Evolutionary conservation across 1,284 basidiomycete genomes (phyloP).

Genomic region (Neonothopanus nambi): DNA sequence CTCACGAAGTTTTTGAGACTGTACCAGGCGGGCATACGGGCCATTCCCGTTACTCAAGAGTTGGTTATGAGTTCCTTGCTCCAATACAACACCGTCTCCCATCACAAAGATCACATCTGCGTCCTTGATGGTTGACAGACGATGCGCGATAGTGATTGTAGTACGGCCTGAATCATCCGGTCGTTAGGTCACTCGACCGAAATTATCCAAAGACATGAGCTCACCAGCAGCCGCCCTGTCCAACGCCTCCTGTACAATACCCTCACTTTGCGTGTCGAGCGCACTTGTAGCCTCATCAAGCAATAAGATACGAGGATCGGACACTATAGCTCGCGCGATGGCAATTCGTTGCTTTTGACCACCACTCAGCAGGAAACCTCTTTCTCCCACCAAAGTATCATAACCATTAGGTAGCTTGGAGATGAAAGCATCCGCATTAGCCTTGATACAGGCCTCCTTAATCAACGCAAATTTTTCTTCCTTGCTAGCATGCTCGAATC

Average conservation of each 20-base stretch:
- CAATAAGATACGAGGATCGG: slow-evolving; percentile 81
- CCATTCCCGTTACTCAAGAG: slow-evolving; percentile 68
- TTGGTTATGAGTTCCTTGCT: slow-evolving; percentile 82
- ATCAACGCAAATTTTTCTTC: slow-evolving; percentile 81
- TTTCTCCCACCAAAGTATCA: slow-evolving; percentile 91
- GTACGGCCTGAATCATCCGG: slow-evolving; percentile 65
- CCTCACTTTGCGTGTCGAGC: slow-evolving; percentile 89
- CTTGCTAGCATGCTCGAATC: slow-evolving; percentile 65
- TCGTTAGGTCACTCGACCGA: slow-evolving; percentile 38
- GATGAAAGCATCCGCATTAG: slow-evolving; percentile 92
- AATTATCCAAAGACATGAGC: slow-evolving; percentile 36
- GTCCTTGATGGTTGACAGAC: slow-evolving; percentile 79
- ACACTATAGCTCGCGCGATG: slow-evolving; percentile 92
- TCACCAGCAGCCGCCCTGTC: slow-evolving; percentile 81
- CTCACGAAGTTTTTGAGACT: slow-evolving; percentile 79
- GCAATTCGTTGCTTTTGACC: slow-evolving; percentile 94
- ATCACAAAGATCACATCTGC: slow-evolving; percentile 88
- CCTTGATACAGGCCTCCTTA: slow-evolving; percentile 86
- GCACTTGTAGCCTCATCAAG: slow-evolving; percentile 90
- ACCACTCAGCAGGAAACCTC: slow-evolving; percentile 88
- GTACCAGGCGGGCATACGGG: slow-evolving; percentile 78
- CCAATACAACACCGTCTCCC: slow-evolving; percentile 82
- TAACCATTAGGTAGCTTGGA: slow-evolving; percentile 83
- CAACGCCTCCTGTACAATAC: slow-evolving; percentile 92
- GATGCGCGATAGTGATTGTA: slow-evolving; percentile 78